Conservation (phyloP, 2,329 filamentous ascomycete genomes). For the Pestalotiopsis sp. region DNA sequence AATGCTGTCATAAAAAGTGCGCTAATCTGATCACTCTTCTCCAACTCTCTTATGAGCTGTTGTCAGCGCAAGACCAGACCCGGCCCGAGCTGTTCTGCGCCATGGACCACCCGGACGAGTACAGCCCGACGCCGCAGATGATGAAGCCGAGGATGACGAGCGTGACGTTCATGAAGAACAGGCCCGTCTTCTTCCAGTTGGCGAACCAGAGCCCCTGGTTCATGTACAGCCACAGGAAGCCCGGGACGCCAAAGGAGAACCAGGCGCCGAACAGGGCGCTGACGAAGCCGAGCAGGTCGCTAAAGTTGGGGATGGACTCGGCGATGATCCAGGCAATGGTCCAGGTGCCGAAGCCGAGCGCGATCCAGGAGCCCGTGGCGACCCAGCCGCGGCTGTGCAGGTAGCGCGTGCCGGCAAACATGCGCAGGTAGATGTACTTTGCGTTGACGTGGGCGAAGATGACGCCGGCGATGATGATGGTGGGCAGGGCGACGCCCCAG, state of each 20-base stretch:
- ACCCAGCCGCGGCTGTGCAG: constrained; percentile 51
- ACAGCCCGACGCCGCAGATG: constrained; percentile 40
- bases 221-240: constrained; percentile 51
- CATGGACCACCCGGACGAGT: constrained; percentile 41
- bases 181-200: constrained; percentile 30
- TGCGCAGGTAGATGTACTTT: constrained; percentile 67
- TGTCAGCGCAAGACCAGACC: constrained; percentile 6
- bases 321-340: constrained; percentile 68
- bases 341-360: constrained; percentile 59
- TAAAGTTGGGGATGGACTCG: constrained; percentile 70
- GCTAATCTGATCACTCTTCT: background rate
- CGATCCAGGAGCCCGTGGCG: constrained; percentile 60
- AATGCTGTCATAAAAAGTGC: background rate
- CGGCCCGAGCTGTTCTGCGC: constrained; percentile 13
- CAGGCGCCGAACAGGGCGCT: constrained; percentile 65
- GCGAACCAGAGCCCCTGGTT: constrained; percentile 43
- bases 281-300: constrained; percentile 65
- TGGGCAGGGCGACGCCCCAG: constrained; percentile 69
- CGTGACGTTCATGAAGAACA: constrained; percentile 33
- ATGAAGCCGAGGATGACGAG: constrained; percentile 37
- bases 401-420: constrained; percentile 63
- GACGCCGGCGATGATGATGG: constrained; percentile 71
- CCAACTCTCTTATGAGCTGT: background rate
- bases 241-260: constrained; percentile 62
- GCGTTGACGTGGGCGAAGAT: constrained; percentile 69